phyloP scores from a whole-genome alignment of 106 monocot genomes.

The Vanilla planifolia region DNA sequence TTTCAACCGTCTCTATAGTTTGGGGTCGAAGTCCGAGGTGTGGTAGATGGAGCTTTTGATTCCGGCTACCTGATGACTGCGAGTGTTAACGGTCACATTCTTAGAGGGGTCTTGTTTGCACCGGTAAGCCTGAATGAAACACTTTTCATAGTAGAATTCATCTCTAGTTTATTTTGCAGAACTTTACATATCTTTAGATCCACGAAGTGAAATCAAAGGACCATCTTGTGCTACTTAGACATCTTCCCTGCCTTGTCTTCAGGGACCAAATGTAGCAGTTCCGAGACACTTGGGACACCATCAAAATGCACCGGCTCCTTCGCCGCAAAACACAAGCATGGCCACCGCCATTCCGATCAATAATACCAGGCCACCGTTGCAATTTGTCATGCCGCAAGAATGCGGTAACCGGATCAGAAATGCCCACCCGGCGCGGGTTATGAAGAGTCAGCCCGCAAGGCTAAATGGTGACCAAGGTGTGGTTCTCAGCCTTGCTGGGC shows the following conservation, averaged over 20 bases:
- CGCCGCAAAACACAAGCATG: slow-evolving; percentile 18
- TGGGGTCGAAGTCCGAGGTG: slow-evolving; percentile 83
- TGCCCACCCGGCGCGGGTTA: slow-evolving; percentile 10
- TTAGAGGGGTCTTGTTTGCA: slow-evolving; percentile 83
- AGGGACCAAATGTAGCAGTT: slow-evolving; percentile 39
- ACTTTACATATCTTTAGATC: too few species aligned
- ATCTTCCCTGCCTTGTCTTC: background rate
- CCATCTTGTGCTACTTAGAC: too few species aligned
- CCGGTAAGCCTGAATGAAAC: slow-evolving; percentile 38
- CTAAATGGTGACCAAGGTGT: slow-evolving; percentile 62
- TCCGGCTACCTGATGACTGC: slow-evolving; percentile 92
- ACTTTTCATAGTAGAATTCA: too few species aligned
- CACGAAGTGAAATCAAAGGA: too few species aligned
- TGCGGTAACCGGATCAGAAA: slow-evolving; percentile 14
- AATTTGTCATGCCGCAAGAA: slow-evolving; percentile 27
- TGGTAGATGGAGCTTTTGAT: slow-evolving; percentile 88
- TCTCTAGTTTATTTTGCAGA: too few species aligned
- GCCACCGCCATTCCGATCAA: slow-evolving; percentile 32
- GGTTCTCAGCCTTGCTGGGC: slow-evolving; percentile 73
- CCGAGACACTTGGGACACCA: slow-evolving; percentile 31
- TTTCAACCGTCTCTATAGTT: slow-evolving; percentile 25
- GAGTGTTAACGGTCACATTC: slow-evolving; percentile 82
- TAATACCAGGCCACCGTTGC: slow-evolving; percentile 22
- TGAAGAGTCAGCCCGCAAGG: slow-evolving; percentile 36
- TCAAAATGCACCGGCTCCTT: slow-evolving; percentile 6